These are phyloP conservation scores for Nematodospora valgi DNA, from an alignment of 805 yeast species.

Conservation along the genomic window DNA sequence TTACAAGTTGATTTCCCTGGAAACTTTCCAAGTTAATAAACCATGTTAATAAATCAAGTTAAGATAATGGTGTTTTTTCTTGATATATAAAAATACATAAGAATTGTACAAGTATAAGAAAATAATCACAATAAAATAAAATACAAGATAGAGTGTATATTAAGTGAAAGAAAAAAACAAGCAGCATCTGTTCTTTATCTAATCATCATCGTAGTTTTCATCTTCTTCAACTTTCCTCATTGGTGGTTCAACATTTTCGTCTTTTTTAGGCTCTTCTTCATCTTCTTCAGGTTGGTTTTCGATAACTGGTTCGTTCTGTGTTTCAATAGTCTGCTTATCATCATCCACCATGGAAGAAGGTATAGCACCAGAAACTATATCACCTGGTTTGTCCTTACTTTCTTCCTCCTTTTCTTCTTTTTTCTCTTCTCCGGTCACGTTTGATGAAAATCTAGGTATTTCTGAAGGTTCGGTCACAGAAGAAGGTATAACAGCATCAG, in stretches of 20 bases:
- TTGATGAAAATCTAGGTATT: slow-evolving; percentile 18
- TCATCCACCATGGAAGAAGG: background rate
- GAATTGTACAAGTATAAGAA: background rate
- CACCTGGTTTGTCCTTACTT: slow-evolving; percentile 2
- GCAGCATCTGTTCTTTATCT: too few relatives aligned
- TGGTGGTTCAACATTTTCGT: slow-evolving; percentile 40
- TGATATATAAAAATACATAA: background rate
- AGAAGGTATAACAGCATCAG: slow-evolving; percentile 6
- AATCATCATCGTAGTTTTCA: slow-evolving; percentile 44
- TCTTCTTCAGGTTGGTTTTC: too few relatives aligned
- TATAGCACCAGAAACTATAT: slow-evolving; percentile 5
- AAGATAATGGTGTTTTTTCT: too few relatives aligned
- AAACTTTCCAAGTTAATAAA: slow-evolving; percentile 5
- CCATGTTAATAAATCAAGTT: background rate
- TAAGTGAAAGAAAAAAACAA: background rate
- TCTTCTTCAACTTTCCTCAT: slow-evolving; percentile 45
- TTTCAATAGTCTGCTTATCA: too few relatives aligned
- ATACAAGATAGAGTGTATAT: background rate
- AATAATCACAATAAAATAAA: slow-evolving; percentile 4
- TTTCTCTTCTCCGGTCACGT: slow-evolving; percentile 16
- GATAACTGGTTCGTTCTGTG: too few relatives aligned
- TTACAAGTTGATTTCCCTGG: slow-evolving; percentile 7
- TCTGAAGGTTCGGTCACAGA: slow-evolving; percentile 3
- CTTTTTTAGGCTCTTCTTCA: slow-evolving; percentile 21
- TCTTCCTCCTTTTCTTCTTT: slow-evolving; percentile 11